Evolutionary conservation across 2,329 filamentous ascomycete species (phyloP), one percentile per base, ranked within the genome.

Genomic region (Calonectria hawksworthii): DNA sequence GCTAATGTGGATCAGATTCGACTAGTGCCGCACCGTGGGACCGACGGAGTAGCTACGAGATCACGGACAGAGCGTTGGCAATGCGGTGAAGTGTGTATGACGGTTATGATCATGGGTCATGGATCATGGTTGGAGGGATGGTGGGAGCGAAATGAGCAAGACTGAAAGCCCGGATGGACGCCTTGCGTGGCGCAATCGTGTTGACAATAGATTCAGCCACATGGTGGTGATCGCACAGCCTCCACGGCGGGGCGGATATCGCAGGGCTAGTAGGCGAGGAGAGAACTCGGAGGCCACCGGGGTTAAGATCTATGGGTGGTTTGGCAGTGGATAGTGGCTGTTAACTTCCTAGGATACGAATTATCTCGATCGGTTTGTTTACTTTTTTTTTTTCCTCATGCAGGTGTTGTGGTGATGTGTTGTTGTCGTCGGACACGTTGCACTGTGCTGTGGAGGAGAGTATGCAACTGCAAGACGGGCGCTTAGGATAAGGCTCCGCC

Each of bases 181-280:
- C 74, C 74, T 76, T 71, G 74, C 61, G 74, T 76, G 72, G 74
- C 72, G 74, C 68, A 74, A 70, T 67, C 32, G 23, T 66, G 59
- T 54, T 44, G 16, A 28, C 30, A 51, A 34, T n/a, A 54, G 18
- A 28, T 47, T 28, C 50, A 64, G 67, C 67, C 67, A 69, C 67
- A 72, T 32, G 51, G 51, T 54, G 34, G 64, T 28, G 28, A 8
- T 21, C 9, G 32, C 68, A 74, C 54, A 68, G 54, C 65, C 70
- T 36, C 64, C 21, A 4, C 50, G 32, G 56, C 56, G 56, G 56
- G 56, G 56, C 56, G 38, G 32, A 61, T 36, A 32, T 8, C 23
- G 23, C 32, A 23, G 36, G 36, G 36, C 61, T 28, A 44, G 36
- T 64, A 26, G 14, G 23, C 23, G 36, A 64, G 23, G 59, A 36